Evolutionary conservation across 495 filamentous ascomycete species (phyloP), one percentile per base, ranked within the genome.

Genomic region (Annulohypoxylon nitens): DNA sequence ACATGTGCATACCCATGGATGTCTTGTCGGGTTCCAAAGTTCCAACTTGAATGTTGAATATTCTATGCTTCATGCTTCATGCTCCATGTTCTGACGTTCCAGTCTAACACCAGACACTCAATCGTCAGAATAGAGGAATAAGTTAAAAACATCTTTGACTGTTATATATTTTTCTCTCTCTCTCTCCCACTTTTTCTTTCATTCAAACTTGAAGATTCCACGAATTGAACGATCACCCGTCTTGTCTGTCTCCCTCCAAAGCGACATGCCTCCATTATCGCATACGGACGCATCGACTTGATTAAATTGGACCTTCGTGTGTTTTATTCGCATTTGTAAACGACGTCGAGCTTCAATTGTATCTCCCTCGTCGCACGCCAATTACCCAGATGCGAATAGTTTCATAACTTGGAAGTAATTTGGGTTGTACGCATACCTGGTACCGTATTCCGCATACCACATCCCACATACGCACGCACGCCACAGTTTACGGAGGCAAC

Each of bases 281-380:
- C 60, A 63, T 58, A 72, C 20, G 34, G 45, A 63, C 51, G 20
- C 20, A 63, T 64, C 64, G 63, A 60, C 43, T 64, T 67, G 43
- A 67, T 54, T 64, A 20, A 71, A 26, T 26, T 54, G 55, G 20
- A 39, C 50, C 65, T 54, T 58, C 16, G 10, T 63, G 34, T 64
- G 20, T 23, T 23, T 23, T 1, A 1, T 65, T 45, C 16, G 39
- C 39, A 58, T 7, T 33, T 20, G 55, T 8, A 23, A 30, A 23
- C 58, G 16, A 61, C 50, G 12, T 20, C 5, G 16, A 37, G 41
- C 51, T 71, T 64, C 53, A 39, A 54, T 62, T 50, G 26, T 16
- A 33, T 60, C 26, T 43, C 25, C 36, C 11, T 55, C 69, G 41
- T 37, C 62, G 48, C 63, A 58, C 39, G 11, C 11, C 55, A 66